phyloP scores from a whole-genome alignment of 257 asterid species.

The Forsythia suspensa region DNA sequence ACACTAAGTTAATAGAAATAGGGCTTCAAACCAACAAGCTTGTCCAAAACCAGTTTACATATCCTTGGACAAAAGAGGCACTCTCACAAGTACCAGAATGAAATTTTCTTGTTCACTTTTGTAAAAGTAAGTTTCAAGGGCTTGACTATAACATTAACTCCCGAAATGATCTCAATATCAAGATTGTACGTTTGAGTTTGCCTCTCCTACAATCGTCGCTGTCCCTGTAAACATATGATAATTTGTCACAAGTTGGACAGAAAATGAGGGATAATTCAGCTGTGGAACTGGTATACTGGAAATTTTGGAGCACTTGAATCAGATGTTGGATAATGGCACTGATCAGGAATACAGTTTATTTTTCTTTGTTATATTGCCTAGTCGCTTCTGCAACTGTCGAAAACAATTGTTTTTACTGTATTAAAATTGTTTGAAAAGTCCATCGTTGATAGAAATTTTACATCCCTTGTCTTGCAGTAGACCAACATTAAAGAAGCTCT shows the following conservation, averaged over 20 bases:
- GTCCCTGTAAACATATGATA: conserved; percentile 26
- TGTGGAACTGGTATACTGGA: conserved; percentile 28
- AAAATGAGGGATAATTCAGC: conserved; percentile 40
- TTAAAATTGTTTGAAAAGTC: no score
- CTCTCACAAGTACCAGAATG: not conserved
- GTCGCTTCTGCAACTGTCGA: no score
- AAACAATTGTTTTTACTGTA: no score
- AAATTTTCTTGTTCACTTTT: conserved; percentile 1
- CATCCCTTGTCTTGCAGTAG: no score
- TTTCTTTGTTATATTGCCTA: no score
- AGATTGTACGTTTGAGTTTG: conserved; percentile 13
- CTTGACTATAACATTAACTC: conserved; percentile 20
- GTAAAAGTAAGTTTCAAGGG: conserved; percentile 20
- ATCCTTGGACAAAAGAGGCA: conserved; percentile 2
- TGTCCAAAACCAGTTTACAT: conserved; percentile 21
- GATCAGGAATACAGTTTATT: not conserved
- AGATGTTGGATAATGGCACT: conserved; percentile 1
- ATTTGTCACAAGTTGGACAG: conserved; percentile 14
- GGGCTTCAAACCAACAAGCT: conserved; percentile 26
- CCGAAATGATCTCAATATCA: not conserved
- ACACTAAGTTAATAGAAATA: conserved; percentile 6
- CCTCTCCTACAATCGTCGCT: conserved; percentile 29
- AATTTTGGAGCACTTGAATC: conserved; percentile 16
- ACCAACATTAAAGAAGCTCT: no score
- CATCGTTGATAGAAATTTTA: no score